Evolutionary conservation across 2,329 filamentous ascomycete species (phyloP), one percentile per base, ranked within the genome.

Genomic region (Graphium sp.): DNA sequence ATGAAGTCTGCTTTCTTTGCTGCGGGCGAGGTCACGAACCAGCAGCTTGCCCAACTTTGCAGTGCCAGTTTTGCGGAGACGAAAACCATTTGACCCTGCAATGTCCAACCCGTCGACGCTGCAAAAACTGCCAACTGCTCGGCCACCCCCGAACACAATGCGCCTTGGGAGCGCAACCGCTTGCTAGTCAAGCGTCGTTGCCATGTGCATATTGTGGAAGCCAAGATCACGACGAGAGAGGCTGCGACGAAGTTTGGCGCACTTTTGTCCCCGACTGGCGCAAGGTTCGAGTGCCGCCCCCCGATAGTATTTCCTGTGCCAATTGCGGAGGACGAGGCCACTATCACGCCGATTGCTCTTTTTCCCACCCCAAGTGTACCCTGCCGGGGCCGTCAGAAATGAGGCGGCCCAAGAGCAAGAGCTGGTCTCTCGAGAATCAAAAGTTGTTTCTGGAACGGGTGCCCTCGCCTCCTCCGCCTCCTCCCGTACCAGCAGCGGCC

Each of bases 191-290:
- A n/a, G n/a, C n/a, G n/a, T n/a, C n/a, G 18, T 50, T 62, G 26
- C 58, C 61, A 3, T 83, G 77, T 43, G 65, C 66, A 8, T 53
- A 71, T 19, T 83, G 77, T 46, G 52, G 52, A 22, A 59, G 59
- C 6, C 37, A 41, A 4, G 53, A 60, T 7, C 77, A 83, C 39
- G 38, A 60, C 7, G 76, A 81, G 41, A 43, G 53, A 9, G 49
- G 61, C 3, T 82, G 77, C 44, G 59, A 64, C 30, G 52, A 59
- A 26, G 50, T 74, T 15, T 81, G 72, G 72, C 56, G 62, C 32
- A 68, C 58, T 12, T 74, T 63, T 42, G 48, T 58, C 27, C n/a
- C n/a, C n/a, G n/a, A n/a, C n/a, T n/a, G n/a, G n/a, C 54, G 51
- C 32, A 67, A 56, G 34, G 66, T 74, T 22, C n/a, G n/a, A n/a